Base-by-base conservation (phyloP, 148 eudicot genomes). In the Limonium bicolor region DNA sequence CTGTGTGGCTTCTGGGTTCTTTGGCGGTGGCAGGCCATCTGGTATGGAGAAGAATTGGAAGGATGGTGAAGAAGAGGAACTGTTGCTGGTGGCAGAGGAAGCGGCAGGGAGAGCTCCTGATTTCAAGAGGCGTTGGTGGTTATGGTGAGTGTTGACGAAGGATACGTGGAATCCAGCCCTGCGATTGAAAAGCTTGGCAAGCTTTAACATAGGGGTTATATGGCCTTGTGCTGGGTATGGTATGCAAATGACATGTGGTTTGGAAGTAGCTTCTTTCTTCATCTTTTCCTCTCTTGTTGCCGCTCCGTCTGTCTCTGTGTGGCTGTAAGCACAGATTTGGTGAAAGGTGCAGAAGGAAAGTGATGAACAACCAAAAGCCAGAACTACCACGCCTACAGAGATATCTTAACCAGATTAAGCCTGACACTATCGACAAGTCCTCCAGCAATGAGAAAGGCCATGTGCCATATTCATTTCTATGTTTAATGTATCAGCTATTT, bases 21-120 rank as follows among this genome's bases (percentile, higher is more conserved):
- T 31, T 2, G 48, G 27, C 0, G 51, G 61, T 0, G 75, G 69
- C 4, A 73, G 17, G 3, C 80, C 72, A 6, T 73, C 80, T 0
- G 72, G 46, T 6, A 73, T 65, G 19, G 65, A 18, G 33, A 52
- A 59, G 8, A 65, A 73, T 1, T 35, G 25, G 54, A 73, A 73
- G 1, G 62, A 14, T 1, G 64, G 55, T 18, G 44, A 27, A 22
- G 46, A 39, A 11, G 8, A 6, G n/a, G n/a, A n/a, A n/a, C n/a
- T n/a, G n/a, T n/a, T n/a, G n/a, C n/a, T n/a, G n/a, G n/a, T n/a
- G 51, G 42, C 43, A 20, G 65, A 64, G 21, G 41, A 28, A 1
- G 70, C 53, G 18, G 62, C 47, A 27, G 15, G 1, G 1, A 67
- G 51, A 0, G 75, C 76, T 0, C 23, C 45, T 39, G 76, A 27